Percentiles rank a stretch among this genome's conserved stretches.
phyloP scores from a whole-genome alignment of 306 rosid species.

The Elaeagnus macrophylla region DNA sequence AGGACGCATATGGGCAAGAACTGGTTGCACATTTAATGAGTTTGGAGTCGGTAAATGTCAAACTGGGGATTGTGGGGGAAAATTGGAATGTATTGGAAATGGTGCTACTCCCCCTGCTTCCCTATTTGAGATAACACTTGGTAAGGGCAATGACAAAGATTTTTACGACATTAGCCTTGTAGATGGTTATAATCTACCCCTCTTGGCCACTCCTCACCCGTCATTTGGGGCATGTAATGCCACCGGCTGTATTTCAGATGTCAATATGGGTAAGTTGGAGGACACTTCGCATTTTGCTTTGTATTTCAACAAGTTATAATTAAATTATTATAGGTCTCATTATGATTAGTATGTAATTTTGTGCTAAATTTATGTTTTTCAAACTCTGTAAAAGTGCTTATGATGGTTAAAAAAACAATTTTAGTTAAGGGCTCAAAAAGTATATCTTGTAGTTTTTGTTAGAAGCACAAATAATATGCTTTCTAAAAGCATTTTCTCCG shows the following conservation, averaged over 20 bases:
- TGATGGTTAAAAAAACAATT: no score
- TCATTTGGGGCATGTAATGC: constrained; percentile 55
- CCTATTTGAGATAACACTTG: constrained; percentile 76
- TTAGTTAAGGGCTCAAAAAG: no score
- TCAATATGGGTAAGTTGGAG: constrained; percentile 48
- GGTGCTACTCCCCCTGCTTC: constrained; percentile 85
- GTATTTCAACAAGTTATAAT: no score
- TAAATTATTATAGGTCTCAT: no score
- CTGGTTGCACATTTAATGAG: constrained; percentile 74
- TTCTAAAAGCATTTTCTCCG: no score
- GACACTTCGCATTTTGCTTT: neutral
- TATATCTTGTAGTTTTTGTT: no score
- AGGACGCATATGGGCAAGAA: constrained; percentile 87
- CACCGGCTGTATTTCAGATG: constrained; percentile 67
- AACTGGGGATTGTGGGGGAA: constrained; percentile 89
- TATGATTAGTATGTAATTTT: no score
- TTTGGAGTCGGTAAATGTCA: constrained; percentile 60
- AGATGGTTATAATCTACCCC: constrained; percentile 80
- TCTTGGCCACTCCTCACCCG: constrained; percentile 53
- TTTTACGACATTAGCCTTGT: constrained; percentile 80
- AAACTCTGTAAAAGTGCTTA: no score
- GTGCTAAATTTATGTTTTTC: no score
- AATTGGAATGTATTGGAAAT: constrained; percentile 68
- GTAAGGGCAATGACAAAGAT: constrained; percentile 46
- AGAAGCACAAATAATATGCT: no score